Evolutionary conservation across 805 yeast species (phyloP), one percentile per base, ranked within the genome.

Genomic region (Candida loeiensis): DNA sequence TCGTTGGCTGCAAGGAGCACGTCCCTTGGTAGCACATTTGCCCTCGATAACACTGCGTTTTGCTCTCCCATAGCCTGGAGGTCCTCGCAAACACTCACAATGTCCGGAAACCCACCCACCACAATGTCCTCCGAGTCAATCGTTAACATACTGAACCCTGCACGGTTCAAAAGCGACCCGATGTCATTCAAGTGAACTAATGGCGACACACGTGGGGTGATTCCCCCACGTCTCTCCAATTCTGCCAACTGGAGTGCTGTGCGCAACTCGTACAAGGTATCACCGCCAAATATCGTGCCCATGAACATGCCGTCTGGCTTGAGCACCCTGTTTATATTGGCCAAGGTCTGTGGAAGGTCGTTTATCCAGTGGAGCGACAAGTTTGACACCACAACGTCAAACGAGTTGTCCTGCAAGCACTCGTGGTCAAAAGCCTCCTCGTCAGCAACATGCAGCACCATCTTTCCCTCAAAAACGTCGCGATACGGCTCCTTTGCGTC

Each of bases 61-160:
- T 80, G 80, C 58, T 87, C 95, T 3, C 95, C 95, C 95, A 86
- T 86, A 16, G 76, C 63, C 54, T 83, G 86, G 29, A 87, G 59
- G 48, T 87, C 95, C 39, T 74, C 76, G 64, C 86, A 70, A 28
- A 87, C 60, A 2, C 86, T 72, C 40, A 77, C 66, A 36, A 84
- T 66, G 49, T 82, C 83, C 0, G 95, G 95, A 51, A 80, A 87
- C 17, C 74, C 74, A 14, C 80, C 82, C 11, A 87, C 89, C 4
- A 84, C 76, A 17, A 85, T 76, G 54, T 87, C 95, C 53, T 87
- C 95, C 6, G 85, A 82, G 55, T 87, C 95, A 34, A 87, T 78
- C 0, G 95, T 87, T 37, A 86, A 71, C 73, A 87, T 75, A 50
- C 79, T 82, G 67, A 83, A 87, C 14, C 88, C 85, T 0, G 90